Percentiles rank a stretch among this genome's conserved stretches.
Conservation (phyloP, 2,329 filamentous ascomycete genomes). For the Colletotrichum godetiae region DNA sequence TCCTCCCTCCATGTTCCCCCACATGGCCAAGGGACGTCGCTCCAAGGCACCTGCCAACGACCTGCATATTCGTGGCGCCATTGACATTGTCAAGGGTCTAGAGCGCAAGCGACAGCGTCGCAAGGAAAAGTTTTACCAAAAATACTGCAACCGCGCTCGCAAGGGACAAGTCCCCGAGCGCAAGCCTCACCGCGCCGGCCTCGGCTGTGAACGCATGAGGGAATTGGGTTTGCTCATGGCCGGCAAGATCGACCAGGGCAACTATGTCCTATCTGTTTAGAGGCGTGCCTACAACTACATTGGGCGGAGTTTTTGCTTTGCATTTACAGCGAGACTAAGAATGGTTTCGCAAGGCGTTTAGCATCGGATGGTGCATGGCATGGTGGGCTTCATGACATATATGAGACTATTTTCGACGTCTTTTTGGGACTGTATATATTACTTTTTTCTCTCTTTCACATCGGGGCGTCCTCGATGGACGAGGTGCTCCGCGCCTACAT, state of each 20-base stretch:
- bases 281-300: slow-evolving; percentile 13
- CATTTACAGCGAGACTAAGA: slow-evolving; percentile 21
- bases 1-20: slow-evolving; percentile 76
- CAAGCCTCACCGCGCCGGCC: slow-evolving; percentile 77
- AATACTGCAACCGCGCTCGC: slow-evolving; percentile 85
- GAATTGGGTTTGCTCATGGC: slow-evolving; percentile 89
- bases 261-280: slow-evolving; percentile 81
- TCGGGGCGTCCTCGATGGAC: slow-evolving; percentile 6
- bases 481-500: slow-evolving; percentile 16
- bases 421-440: slow-evolving; percentile 37
- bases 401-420: slow-evolving; percentile 35
- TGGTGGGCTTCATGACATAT: slow-evolving; percentile 40
- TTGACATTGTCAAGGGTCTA: slow-evolving; percentile 96
- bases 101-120: slow-evolving; percentile 94
- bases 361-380: slow-evolving; percentile 33
- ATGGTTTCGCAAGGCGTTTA: slow-evolving; percentile 30
- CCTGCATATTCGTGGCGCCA: slow-evolving; percentile 86
- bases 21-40: slow-evolving; percentile 56
- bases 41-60: slow-evolving; percentile 52
- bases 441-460: slow-evolving; percentile 26
- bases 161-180: slow-evolving; percentile 73
- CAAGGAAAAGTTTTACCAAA: slow-evolving; percentile 91
- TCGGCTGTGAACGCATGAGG: slow-evolving; percentile 90
- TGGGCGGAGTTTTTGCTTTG: slow-evolving; percentile 11
- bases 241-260: slow-evolving; percentile 79